These are phyloP conservation scores for Candida ascalaphidarum DNA, from an alignment of 805 yeast genomes.

Conservation along the genomic window DNA sequence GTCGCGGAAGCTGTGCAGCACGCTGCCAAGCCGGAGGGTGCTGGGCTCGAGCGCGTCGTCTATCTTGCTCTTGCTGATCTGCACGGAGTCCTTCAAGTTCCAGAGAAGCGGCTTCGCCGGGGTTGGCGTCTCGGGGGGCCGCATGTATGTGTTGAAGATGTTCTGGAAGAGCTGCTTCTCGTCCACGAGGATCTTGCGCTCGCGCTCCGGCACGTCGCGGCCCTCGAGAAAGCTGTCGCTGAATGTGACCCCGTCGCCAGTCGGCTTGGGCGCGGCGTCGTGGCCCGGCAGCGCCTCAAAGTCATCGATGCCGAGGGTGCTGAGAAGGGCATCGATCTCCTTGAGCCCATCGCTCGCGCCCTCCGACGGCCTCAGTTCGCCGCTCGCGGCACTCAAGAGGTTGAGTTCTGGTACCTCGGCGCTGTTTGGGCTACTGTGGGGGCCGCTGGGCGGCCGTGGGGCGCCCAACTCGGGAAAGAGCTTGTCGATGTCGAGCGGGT, in stretches of 20 bases:
- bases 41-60: constrained; percentile 1
- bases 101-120: constrained; percentile 5
- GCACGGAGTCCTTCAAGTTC: constrained; percentile 7
- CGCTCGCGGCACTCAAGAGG: too few relatives aligned
- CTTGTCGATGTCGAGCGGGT: too few relatives aligned
- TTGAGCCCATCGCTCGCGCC: too few relatives aligned
- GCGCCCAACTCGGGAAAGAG: too few relatives aligned
- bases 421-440: too few relatives aligned
- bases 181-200: constrained; percentile 3
- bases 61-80: not conserved
- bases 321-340: too few relatives aligned
- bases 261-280: not conserved
- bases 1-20: too few relatives aligned
- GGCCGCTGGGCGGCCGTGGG: too few relatives aligned
- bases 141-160: constrained; percentile 9
- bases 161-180: constrained; percentile 8
- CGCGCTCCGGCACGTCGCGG: not conserved
- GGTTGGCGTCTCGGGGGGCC: constrained; percentile 1
- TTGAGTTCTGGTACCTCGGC: too few relatives aligned
- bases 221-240: too few relatives aligned
- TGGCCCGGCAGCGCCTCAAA: not conserved
- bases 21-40: not conserved
- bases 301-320: not conserved
- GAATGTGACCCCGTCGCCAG: too few relatives aligned
- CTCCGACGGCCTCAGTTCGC: too few relatives aligned